Conservation (phyloP, 768 basidiomycete genomes). For the Strobilomyces dryophilus region DNA sequence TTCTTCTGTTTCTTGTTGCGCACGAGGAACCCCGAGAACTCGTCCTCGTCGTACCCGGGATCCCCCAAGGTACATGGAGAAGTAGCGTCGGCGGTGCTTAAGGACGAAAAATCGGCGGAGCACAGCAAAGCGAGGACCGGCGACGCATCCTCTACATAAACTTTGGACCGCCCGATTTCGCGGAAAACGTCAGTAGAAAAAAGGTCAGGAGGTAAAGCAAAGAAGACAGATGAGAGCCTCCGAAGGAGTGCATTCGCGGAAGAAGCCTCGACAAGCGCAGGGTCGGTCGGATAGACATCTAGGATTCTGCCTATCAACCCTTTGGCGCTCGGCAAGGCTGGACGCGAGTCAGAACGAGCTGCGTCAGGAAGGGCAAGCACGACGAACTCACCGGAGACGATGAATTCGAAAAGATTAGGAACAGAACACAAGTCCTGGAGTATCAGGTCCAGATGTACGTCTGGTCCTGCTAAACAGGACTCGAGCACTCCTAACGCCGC, state of each 20-base stretch:
- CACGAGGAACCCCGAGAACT: conserved; percentile 3
- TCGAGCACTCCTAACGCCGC: conserved; percentile 13
- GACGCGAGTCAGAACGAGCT: neutral
- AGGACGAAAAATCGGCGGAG: conserved; percentile 8
- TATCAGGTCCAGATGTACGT: conserved; percentile 18
- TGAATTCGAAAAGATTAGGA: conserved; percentile 27
- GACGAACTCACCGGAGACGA: conserved; percentile 25
- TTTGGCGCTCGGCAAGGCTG: conserved; percentile 15
- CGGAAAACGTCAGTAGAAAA: conserved; percentile 8
- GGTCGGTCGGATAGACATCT: conserved; percentile 29
- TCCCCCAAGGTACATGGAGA: neutral
- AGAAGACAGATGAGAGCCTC: conserved; percentile 23
- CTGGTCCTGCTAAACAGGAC: conserved; percentile 26
- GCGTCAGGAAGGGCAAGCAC: neutral
- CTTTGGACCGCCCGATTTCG: conserved; percentile 17
- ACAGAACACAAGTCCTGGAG: conserved; percentile 25
- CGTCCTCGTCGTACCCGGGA: conserved; percentile 1
- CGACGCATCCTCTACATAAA: conserved; percentile 22
- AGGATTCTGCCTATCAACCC: conserved; percentile 30
- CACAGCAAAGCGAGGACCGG: conserved; percentile 19
- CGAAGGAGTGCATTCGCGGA: conserved; percentile 19
- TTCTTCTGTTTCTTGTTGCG: conserved; percentile 30
- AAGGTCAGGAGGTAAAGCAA: conserved; percentile 20
- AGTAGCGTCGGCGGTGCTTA: neutral
- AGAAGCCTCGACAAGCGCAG: conserved; percentile 21